Conservation (phyloP, 345 rosid species). For the Boechera divaricarpa region DNA sequence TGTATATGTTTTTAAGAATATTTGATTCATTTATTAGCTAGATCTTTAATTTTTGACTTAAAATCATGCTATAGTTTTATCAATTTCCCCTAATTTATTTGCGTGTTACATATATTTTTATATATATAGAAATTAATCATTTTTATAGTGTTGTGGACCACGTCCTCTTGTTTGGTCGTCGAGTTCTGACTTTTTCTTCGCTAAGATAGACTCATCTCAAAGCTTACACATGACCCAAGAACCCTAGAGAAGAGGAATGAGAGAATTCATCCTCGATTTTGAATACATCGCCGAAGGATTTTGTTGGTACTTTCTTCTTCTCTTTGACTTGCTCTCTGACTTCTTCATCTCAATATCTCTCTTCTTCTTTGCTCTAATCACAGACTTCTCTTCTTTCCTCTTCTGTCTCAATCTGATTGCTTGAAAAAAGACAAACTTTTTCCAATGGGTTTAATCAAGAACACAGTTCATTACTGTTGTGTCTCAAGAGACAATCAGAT, state of each 20-base stretch:
- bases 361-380: conserved; percentile 40
- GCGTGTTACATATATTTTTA: background rate
- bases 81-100: background rate
- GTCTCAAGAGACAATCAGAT: conserved; percentile 60
- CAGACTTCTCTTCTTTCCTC: conserved; percentile 40
- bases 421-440: background rate
- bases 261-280: conserved; percentile 45
- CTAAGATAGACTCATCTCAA: background rate
- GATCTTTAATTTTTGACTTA: no score
- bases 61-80: conserved; percentile 36
- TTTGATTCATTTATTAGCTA: no score
- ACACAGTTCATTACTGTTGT: conserved; percentile 74
- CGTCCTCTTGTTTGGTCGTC: conserved; percentile 32
- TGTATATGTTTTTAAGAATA: no score
- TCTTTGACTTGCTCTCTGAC: conserved; percentile 45
- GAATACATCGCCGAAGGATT: conserved; percentile 48
- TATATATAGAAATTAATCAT: background rate
- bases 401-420: conserved; percentile 42
- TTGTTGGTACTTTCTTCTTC: conserved; percentile 45
- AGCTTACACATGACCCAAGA: conserved; percentile 14
- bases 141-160: conserved; percentile 24
- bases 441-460: conserved; percentile 64
- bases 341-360: conserved; percentile 37
- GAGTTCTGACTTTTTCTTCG: conserved; percentile 27
- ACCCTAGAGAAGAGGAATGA: conserved; percentile 44